Evolutionary conservation across 164 flowering plant genomes (phyloP).

Genomic region (Akebia trifoliata): DNA sequence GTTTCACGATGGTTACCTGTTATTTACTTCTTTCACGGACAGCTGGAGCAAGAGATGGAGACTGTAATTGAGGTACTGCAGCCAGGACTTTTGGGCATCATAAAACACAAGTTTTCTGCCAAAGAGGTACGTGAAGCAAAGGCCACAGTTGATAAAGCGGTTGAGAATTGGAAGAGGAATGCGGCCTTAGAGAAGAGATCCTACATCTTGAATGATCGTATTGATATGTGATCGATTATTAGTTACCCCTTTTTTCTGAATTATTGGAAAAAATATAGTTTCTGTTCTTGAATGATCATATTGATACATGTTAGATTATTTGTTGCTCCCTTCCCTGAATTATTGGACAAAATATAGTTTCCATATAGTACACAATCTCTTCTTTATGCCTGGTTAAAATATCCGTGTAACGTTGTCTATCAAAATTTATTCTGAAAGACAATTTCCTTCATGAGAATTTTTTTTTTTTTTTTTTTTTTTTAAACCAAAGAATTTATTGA

Average conservation of each 20-base stretch:
- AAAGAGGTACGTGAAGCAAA: slow-evolving; percentile 63
- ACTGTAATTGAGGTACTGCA: slow-evolving; percentile 77
- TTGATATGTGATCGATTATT: slow-evolving; percentile 25
- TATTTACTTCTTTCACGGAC: slow-evolving; percentile 34
- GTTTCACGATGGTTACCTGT: neutral
- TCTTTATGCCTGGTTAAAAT: neutral
- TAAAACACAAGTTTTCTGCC: slow-evolving; percentile 81
- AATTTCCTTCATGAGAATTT: neutral
- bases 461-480: no score
- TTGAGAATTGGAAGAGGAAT: slow-evolving; percentile 66
- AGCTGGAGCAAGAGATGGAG: slow-evolving; percentile 82
- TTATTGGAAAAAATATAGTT: neutral
- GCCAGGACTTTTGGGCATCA: slow-evolving; percentile 88
- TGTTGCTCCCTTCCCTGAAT: no score
- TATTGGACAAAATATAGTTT: no score
- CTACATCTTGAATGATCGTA: slow-evolving; percentile 43
- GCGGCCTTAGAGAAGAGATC: slow-evolving; percentile 40
- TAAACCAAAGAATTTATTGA: no score
- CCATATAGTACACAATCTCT: neutral
- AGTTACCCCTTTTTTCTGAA: neutral
- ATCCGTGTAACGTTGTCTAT: neutral
- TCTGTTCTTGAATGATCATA: no score
- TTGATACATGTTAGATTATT: no score
- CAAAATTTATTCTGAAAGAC: neutral
- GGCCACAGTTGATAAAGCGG: slow-evolving; percentile 48